Conservation (phyloP, 2,329 filamentous ascomycete genomes). For the Beauveria australis region DNA sequence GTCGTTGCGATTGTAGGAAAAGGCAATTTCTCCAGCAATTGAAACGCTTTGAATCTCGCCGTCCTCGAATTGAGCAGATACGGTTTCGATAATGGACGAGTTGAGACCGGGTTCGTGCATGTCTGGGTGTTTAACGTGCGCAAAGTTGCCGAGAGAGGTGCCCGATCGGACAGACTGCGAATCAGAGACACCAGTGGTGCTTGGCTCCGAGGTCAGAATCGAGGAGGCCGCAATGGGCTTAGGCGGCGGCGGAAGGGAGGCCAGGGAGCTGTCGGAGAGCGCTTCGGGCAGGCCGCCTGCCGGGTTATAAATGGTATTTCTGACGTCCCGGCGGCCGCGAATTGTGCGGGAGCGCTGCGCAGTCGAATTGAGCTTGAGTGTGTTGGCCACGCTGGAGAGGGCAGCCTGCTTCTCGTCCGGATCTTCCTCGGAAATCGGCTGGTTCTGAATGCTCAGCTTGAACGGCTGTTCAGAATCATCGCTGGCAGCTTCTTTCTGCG, state of each 20-base stretch:
- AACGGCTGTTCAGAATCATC: conserved; percentile 60
- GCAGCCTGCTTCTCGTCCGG: conserved; percentile 66
- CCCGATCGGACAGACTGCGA: conserved; percentile 87
- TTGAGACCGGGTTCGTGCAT: conserved; percentile 73
- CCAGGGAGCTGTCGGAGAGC: conserved; percentile 23
- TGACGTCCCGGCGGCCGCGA: conserved; percentile 80
- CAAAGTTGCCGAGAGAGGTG: conserved; percentile 64
- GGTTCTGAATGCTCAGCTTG: conserved; percentile 72
- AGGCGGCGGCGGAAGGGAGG: conserved; percentile 9
- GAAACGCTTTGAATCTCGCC: conserved; percentile 63
- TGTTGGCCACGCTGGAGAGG: conserved; percentile 66
- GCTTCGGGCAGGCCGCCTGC: conserved; percentile 28
- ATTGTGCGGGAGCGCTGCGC: conserved; percentile 67
- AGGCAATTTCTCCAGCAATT: conserved; percentile 80
- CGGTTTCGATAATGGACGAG: conserved; percentile 81
- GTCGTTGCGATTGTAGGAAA: conserved; percentile 62
- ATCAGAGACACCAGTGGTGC: conserved; percentile 59
- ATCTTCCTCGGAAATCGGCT: conserved; percentile 70
- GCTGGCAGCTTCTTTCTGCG: conserved; percentile 53
- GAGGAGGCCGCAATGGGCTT: conserved; percentile 41
- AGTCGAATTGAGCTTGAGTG: conserved; percentile 57
- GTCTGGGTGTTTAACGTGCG: conserved; percentile 72
- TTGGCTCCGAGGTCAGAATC: conserved; percentile 54
- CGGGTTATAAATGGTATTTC: conserved; percentile 82
- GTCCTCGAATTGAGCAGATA: conserved; percentile 76